Evolutionary conservation across 2,329 filamentous ascomycete species (phyloP), one percentile per base, ranked within the genome.

Genomic region (Beauveria caledonica): DNA sequence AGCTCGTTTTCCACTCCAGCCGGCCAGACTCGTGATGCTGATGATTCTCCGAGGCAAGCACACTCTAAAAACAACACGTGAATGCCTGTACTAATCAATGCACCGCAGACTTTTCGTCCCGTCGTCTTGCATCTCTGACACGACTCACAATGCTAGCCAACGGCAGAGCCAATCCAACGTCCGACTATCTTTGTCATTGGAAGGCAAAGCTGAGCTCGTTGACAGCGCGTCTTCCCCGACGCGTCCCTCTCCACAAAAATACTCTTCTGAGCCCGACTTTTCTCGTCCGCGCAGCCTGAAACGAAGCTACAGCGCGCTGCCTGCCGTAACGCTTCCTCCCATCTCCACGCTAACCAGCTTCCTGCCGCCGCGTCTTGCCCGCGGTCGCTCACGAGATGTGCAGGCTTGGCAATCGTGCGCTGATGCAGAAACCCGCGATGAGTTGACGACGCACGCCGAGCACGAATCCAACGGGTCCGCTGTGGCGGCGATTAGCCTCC

Each of bases 341-440:
- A 80, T 83, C 62, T 80, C 80, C 5, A 73, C 77, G 17, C 70
- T 84, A 45, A 82, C 81, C 10, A 76, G 73, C 67, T 72, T 76
- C n/a, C 73, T 84, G 15, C 80, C 82, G 27, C 83, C 81, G 21
- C 78, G 78, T 40, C 76, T 87, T 19, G 76, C 77, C 39, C 85
- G 86, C 60, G 90, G 90, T 59, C 84, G 93, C 60, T 96, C 92
- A 61, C 86, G 90, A 59, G 90, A 97, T 71, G 90, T 92, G 19
- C 86, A 92, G 55, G 89, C 88, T 7, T 97, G 93, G 93, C 90
- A 96, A 69, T 91, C 91, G 61, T 92, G 89, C 76, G 93, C 90
- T 68, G 90, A 96, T 69, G 86, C 87, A 8, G 89, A 94, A 65
- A 77, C 83, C 56, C 86, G 88, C 48, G 90, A 91, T 68, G 89